Percentiles rank a stretch among this genome's conserved stretches.
Conservation (phyloP, 805 yeast genomes). For the Cyberlindnera veronae region DNA sequence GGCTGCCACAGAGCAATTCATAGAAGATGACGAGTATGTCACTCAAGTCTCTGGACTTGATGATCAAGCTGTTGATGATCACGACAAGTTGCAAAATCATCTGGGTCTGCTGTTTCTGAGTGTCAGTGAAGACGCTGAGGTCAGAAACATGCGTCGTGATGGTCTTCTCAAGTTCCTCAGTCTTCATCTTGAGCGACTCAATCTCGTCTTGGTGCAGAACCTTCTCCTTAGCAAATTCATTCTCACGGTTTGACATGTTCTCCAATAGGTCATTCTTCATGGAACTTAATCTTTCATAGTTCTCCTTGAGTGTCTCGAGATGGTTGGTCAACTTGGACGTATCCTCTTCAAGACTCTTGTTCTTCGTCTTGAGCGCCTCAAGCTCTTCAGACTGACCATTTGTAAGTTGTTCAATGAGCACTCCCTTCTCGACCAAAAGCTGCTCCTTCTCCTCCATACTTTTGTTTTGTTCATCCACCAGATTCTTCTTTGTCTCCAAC, state of each 20-base stretch:
- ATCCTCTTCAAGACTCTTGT: slow-evolving; percentile 2
- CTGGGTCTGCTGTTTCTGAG: slow-evolving; percentile 24
- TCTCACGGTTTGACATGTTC: slow-evolving; percentile 63
- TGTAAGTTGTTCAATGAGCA: background rate
- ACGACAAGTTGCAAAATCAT: slow-evolving; percentile 30
- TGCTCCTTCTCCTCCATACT: background rate
- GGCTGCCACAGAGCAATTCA: slow-evolving; percentile 18
- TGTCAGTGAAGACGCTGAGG: slow-evolving; percentile 1
- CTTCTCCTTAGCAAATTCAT: slow-evolving; percentile 54
- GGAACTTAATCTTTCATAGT: slow-evolving; percentile 27
- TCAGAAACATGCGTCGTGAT: slow-evolving; percentile 29
- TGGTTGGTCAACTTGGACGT: slow-evolving; percentile 1
- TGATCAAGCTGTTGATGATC: slow-evolving; percentile 27
- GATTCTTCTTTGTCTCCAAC: background rate
- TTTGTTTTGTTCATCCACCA: background rate
- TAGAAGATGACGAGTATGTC: slow-evolving; percentile 31
- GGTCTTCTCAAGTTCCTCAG: slow-evolving; percentile 50
- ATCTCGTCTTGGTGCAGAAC: slow-evolving; percentile 47
- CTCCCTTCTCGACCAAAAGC: slow-evolving; percentile 10
- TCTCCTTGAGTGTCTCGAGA: slow-evolving; percentile 17
- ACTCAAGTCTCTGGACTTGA: slow-evolving; percentile 42
- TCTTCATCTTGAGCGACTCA: slow-evolving; percentile 38
- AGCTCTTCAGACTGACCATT: background rate
- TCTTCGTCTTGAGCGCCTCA: background rate
- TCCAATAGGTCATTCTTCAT: slow-evolving; percentile 64